Evolutionary conservation across 2,329 filamentous ascomycete genomes (phyloP), one percentile per base, ranked within the genome.

Genomic region (Aspergillus floridensis): DNA sequence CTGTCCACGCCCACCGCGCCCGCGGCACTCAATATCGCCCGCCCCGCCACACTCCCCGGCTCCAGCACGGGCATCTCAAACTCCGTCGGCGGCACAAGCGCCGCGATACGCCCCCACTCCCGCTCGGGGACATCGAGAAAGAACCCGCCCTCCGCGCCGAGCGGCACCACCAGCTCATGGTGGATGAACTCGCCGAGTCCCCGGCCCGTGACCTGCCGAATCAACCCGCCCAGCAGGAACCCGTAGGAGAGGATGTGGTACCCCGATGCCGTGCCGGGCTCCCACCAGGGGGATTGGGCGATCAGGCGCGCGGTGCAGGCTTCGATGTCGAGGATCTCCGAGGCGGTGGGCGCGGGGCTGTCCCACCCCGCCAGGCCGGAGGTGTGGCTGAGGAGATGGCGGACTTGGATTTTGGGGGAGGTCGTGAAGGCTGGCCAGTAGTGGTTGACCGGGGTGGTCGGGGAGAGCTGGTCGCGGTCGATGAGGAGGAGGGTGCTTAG

Each of bases 361-460:
- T 80, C 67, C 72, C 74, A 78, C 2, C 69, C 68, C 0, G 73
- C 70, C 3, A 74, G 57, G 2, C 71, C 74, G 0, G 78, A 70
- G 0, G 71, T 76, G 63, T 81, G 79, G 1, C 72, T 72, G 12
- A 81, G 66, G 2, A 80, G 14, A 59, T 81, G 78, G 1, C 72
- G 69, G 5, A 81, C 73, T 11, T 72, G 61, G 48, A 80, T 65
- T 14, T 81, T 80, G 41, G 77, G 78, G 21, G 77, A 76, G 12
- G 62, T 70, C 0, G 68, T 76, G 57, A 81, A 81, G 49, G 81
- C 80, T 1, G 80, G 80, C 80, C 80, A 82, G 68, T 81, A 77
- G 44, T 72, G 68, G 1, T 74, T 62, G 1, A 81, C 76, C 2
- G 73, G 73, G 12, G 71, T 77, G 49, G 76, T 60, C 1, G 72